A percentile compares a stretch with the other conserved stretches of the same genome.
phyloP scores from a whole-genome alignment of 176 grass and related monocot species.

The Phragmites australis region DNA sequence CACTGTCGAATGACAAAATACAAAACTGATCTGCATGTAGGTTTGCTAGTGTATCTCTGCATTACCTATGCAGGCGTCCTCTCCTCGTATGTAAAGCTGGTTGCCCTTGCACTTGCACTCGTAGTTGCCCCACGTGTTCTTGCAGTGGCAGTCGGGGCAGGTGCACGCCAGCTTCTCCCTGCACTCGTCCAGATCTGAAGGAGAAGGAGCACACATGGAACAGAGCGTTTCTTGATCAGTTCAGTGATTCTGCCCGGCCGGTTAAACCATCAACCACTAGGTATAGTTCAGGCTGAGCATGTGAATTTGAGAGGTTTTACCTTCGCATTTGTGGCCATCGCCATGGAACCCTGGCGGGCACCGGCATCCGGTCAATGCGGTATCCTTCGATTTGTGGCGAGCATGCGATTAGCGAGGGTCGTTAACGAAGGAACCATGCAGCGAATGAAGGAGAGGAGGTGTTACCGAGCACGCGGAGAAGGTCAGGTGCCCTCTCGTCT shows the following conservation, averaged over 20 bases:
- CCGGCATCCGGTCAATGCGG: conserved; percentile 49
- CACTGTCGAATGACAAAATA: background rate
- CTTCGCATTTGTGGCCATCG: conserved; percentile 74
- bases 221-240: background rate
- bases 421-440: background rate
- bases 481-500: conserved; percentile 37
- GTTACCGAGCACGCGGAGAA: conserved; percentile 86
- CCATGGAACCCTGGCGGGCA: conserved; percentile 83
- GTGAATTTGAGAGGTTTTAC: background rate
- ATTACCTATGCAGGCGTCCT: conserved; percentile 84
- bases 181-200: conserved; percentile 81
- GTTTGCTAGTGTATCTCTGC: background rate
- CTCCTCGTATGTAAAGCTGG: conserved; percentile 80
- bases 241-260: background rate
- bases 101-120: conserved; percentile 87
- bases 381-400: conserved; percentile 45
- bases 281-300: background rate
- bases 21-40: background rate
- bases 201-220: background rate
- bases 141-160: conserved; percentile 87
- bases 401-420: background rate
- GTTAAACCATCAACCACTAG: too few species aligned
- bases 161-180: conserved; percentile 88
- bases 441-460: background rate
- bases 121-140: conserved; percentile 92